Evolutionary conservation across 352 stramenopile species (phyloP).

Genomic region (Globisporangium paddicum): DNA sequence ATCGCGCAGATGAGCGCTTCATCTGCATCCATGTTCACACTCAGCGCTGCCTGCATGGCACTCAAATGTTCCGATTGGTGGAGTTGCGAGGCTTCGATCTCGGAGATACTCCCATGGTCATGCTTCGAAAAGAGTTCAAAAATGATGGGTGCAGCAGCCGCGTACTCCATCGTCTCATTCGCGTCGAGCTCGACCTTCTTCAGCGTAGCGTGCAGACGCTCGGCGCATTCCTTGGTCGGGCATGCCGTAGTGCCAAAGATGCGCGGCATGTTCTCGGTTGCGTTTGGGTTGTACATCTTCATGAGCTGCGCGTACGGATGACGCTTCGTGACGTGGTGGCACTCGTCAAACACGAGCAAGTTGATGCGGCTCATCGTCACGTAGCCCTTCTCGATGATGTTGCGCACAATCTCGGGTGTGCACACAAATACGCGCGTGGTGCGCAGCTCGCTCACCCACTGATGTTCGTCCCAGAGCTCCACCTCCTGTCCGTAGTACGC

Average conservation of each 20-base stretch:
- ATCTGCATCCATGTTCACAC: not conserved
- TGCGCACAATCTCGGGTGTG: slow-evolving; percentile 84
- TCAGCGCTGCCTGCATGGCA: not conserved
- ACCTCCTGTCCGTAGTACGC: slow-evolving; percentile 42
- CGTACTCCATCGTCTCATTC: slow-evolving; percentile 51
- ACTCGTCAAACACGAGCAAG: slow-evolving; percentile 89
- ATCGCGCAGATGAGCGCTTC: slow-evolving; percentile 26
- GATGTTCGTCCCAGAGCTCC: slow-evolving; percentile 58
- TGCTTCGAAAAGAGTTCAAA: slow-evolving; percentile 55
- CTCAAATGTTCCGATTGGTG: not conserved
- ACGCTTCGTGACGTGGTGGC: slow-evolving; percentile 85
- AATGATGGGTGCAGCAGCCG: slow-evolving; percentile 59
- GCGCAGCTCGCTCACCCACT: slow-evolving; percentile 57
- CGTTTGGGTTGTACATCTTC: slow-evolving; percentile 65
- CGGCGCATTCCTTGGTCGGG: slow-evolving; percentile 63
- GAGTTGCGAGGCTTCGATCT: not conserved
- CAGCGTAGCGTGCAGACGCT: slow-evolving; percentile 63
- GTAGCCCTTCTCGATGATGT: slow-evolving; percentile 81
- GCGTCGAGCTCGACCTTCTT: slow-evolving; percentile 64
- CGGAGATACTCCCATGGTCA: slow-evolving; percentile 1
- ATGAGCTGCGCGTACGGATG: slow-evolving; percentile 88
- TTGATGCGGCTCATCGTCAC: slow-evolving; percentile 73
- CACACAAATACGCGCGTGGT: slow-evolving; percentile 76
- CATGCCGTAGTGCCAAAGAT: slow-evolving; percentile 87
- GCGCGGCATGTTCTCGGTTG: slow-evolving; percentile 33